Conservation (phyloP, 2,329 filamentous ascomycete species). For the Trichophyton mentagrophytes region DNA sequence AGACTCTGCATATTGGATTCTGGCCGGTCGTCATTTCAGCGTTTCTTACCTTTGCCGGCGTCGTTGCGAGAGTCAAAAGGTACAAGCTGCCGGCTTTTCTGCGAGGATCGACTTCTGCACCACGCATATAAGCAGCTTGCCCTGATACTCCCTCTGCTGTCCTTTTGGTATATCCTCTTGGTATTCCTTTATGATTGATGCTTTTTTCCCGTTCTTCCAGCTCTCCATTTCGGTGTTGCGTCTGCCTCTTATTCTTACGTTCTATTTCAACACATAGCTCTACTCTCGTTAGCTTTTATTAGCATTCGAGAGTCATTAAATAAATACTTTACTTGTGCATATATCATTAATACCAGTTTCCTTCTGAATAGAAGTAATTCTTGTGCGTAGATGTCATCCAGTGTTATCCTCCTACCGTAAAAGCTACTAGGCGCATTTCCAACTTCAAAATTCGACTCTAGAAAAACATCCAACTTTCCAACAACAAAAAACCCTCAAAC, state of each 20-base stretch:
- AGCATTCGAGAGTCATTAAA: too few species aligned
- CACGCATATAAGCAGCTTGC: not conserved
- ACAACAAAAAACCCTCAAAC: not conserved
- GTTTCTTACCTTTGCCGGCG: constrained; percentile 54
- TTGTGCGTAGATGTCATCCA: not conserved
- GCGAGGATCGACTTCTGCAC: not conserved
- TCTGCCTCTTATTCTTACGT: too few species aligned
- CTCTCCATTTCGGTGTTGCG: not conserved
- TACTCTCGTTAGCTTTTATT: too few species aligned
- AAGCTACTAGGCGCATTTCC: not conserved
- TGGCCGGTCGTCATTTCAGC: constrained; percentile 61
- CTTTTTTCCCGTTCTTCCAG: not conserved
- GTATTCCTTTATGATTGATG: not conserved
- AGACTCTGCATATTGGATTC: constrained; percentile 56
- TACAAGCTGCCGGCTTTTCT: constrained; percentile 48
- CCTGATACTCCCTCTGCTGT: not conserved
- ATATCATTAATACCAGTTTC: too few species aligned
- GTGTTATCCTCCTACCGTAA: not conserved
- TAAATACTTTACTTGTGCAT: too few species aligned
- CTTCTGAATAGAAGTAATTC: too few species aligned
- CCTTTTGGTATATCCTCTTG: not conserved
- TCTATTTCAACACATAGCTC: too few species aligned
- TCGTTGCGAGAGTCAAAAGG: constrained; percentile 67
- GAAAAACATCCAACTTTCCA: not conserved
- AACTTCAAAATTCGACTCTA: not conserved